phyloP scores from a whole-genome alignment of 345 rosid species.

The Aquilaria malaccensis region DNA sequence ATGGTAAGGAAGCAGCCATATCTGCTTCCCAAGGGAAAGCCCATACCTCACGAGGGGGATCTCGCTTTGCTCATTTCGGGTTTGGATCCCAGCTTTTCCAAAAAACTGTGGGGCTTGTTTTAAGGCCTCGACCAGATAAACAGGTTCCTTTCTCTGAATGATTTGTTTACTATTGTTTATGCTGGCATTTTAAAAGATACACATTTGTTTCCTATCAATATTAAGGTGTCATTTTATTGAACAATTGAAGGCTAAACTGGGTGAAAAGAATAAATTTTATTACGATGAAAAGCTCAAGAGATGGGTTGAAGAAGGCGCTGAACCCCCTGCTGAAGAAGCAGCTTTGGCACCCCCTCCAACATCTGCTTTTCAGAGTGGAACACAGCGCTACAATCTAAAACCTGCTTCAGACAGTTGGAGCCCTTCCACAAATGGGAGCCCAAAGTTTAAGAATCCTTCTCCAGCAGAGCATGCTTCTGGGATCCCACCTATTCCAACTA shows the following conservation, averaged over 20 bases:
- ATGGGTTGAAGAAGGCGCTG: constrained; percentile 98
- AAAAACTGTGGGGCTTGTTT: constrained; percentile 78
- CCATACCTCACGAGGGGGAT: constrained; percentile 38
- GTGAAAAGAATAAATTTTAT: constrained; percentile 79
- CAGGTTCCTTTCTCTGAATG: constrained; percentile 45
- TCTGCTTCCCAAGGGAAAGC: constrained; percentile 52
- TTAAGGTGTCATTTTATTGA: not conserved
- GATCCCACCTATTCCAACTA: constrained; percentile 73
- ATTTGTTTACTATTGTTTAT: not conserved
- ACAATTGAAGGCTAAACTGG: constrained; percentile 79
- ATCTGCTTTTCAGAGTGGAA: constrained; percentile 59
- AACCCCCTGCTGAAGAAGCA: constrained; percentile 76
- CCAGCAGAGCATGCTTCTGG: constrained; percentile 51
- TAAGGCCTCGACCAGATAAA: constrained; percentile 60
- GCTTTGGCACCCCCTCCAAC: constrained; percentile 89
- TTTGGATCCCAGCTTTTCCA: constrained; percentile 76
- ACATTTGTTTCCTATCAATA: too few species aligned
- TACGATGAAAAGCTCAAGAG: constrained; percentile 91
- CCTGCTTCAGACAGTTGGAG: constrained; percentile 47
- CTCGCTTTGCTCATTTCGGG: constrained; percentile 77
- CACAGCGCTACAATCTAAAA: constrained; percentile 52
- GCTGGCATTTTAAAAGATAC: too few species aligned
- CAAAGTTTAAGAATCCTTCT: constrained; percentile 36
- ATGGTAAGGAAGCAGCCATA: constrained; percentile 40
- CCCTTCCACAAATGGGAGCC: constrained; percentile 43